Evolutionary conservation across 768 basidiomycete species (phyloP).

Genomic region (Suillus occidentalis): DNA sequence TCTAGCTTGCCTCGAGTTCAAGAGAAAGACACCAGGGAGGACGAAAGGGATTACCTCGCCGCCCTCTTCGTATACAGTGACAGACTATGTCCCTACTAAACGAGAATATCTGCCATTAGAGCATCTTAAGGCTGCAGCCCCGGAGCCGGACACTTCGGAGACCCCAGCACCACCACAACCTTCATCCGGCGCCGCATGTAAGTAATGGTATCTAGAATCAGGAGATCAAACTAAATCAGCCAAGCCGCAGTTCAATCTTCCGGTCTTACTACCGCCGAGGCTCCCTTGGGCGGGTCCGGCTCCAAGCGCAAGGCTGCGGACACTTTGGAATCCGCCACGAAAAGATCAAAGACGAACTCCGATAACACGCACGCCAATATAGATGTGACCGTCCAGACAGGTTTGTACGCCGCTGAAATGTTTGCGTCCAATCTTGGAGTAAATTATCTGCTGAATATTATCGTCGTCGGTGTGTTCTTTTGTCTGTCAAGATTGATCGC

Average conservation of each 20-base stretch:
- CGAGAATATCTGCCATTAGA: too few relatives aligned
- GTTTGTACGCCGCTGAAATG: neutral
- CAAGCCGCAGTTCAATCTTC: neutral
- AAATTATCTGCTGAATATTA: neutral
- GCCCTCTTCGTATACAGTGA: neutral
- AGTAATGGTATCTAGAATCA: neutral
- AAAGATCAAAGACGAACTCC: neutral
- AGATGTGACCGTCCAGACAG: neutral
- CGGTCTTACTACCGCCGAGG: neutral
- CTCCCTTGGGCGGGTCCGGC: neutral
- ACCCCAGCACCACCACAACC: too few relatives aligned
- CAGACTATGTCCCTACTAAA: neutral
- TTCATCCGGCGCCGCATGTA: neutral
- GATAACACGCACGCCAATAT: neutral
- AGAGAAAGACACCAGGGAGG: neutral
- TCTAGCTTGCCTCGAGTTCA: neutral
- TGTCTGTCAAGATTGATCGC: neutral
- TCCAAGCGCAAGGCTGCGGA: neutral
- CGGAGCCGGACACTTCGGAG: too few relatives aligned
- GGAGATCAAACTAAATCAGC: neutral
- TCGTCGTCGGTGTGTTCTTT: neutral
- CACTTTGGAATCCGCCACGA: neutral
- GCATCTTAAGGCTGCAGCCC: too few relatives aligned
- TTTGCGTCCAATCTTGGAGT: slow-evolving; percentile 1
- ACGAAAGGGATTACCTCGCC: neutral